Conservation (phyloP, 2,329 filamentous ascomycete species). For the Colletotrichum neosansevieriae region DNA sequence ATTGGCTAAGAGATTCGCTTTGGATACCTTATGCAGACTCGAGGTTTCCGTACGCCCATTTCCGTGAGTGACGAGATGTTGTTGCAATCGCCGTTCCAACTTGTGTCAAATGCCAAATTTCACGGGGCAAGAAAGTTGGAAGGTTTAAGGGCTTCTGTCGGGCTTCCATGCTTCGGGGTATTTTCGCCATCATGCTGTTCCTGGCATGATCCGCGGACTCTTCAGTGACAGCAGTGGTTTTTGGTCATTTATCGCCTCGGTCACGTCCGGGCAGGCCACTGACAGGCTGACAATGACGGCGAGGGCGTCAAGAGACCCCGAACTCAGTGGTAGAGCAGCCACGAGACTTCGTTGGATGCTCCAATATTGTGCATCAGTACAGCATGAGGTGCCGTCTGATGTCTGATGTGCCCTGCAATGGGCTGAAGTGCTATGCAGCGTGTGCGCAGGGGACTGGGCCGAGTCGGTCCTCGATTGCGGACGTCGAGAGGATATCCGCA, state of each 20-base stretch:
- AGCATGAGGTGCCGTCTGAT: conserved; percentile 12
- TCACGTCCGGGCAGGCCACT: conserved; percentile 11
- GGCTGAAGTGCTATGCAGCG: too few species aligned
- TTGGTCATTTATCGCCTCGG: conserved; percentile 23
- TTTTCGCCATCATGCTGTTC: conserved; percentile 17
- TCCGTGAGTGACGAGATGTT: conserved; percentile 7
- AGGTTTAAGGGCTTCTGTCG: not conserved
- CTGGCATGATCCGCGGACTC: conserved; percentile 31
- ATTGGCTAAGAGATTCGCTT: conserved; percentile 12
- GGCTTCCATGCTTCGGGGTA: conserved; percentile 22
- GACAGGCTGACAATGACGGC: conserved; percentile 1
- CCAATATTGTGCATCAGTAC: conserved; percentile 19
- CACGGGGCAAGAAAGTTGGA: conserved; percentile 7
- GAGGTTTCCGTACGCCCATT: conserved; percentile 1
- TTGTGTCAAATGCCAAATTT: not conserved
- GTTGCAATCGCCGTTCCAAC: conserved; percentile 3
- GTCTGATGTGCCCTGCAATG: conserved; percentile 13
- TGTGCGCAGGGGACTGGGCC: too few species aligned
- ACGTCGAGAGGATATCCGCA: not conserved
- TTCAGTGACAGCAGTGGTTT: conserved; percentile 1
- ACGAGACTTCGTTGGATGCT: not conserved
- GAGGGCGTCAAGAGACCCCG: conserved; percentile 1
- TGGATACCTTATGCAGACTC: conserved; percentile 1
- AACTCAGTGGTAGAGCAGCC: conserved; percentile 5
- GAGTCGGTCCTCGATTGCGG: too few species aligned